Conservation (phyloP, 2,329 filamentous ascomycete species). For the Daldinia sp. region DNA sequence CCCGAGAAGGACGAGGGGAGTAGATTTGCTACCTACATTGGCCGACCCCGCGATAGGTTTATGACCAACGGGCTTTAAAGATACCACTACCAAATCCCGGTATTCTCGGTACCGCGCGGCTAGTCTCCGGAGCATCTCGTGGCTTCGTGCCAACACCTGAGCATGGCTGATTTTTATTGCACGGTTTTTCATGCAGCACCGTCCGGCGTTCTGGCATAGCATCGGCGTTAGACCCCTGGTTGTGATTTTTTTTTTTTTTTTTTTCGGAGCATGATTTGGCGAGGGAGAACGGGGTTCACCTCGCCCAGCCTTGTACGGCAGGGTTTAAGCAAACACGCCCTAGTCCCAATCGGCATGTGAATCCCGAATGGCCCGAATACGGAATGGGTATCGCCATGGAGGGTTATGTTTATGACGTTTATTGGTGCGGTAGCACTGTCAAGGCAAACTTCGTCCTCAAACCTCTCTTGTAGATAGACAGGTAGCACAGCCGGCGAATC, state of each 20-base stretch:
- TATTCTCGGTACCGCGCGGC: conserved; percentile 35
- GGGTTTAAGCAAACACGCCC: conserved; percentile 38
- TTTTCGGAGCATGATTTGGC: conserved; percentile 23
- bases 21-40: conserved; percentile 53
- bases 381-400: conserved; percentile 4
- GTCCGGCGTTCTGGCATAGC: conserved; percentile 25
- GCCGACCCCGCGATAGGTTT: conserved; percentile 52
- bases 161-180: conserved; percentile 24
- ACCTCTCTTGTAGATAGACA: conserved; percentile 24
- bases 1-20: conserved; percentile 48
- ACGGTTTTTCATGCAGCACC: conserved; percentile 21
- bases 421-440: conserved; percentile 34
- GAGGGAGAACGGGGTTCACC: conserved; percentile 19
- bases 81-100: conserved; percentile 6
- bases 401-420: conserved; percentile 11
- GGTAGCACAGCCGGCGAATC: conserved; percentile 31
- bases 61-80: conserved; percentile 48
- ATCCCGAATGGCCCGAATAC: conserved; percentile 37
- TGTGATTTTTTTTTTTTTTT: conserved; percentile 8
- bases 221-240: conserved; percentile 29
- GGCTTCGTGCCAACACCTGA: conserved; percentile 18
- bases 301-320: conserved; percentile 31
- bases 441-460: conserved; percentile 34
- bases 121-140: conserved; percentile 24
- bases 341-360: conserved; percentile 32